Evolutionary conservation across 176 grass and related monocot species (phyloP).

Genomic region (Musa itinerans): DNA sequence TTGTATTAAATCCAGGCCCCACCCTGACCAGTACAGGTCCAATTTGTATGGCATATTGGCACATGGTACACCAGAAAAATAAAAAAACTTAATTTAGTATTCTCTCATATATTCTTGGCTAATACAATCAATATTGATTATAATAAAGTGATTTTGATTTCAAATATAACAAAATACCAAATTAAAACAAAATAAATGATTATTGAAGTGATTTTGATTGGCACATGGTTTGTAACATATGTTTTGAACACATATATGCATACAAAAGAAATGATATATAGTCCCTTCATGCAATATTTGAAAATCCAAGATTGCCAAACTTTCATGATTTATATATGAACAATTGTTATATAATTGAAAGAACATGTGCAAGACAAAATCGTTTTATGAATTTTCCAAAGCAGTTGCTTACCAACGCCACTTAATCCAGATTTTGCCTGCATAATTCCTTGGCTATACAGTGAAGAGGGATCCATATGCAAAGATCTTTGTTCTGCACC

Average conservation of each 20-base stretch:
- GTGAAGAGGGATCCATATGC: slow-evolving; percentile 55
- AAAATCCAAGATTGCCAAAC: neutral
- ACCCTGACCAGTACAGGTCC: too few species aligned
- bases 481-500: slow-evolving; percentile 53
- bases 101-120: too few species aligned
- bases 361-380: slow-evolving; percentile 3
- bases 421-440: slow-evolving; percentile 72
- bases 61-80: too few species aligned
- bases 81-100: too few species aligned
- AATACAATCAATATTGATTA: too few species aligned
- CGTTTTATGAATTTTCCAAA: neutral
- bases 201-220: too few species aligned
- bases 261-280: neutral
- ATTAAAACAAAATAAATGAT: too few species aligned
- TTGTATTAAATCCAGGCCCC: too few species aligned
- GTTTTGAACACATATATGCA: neutral
- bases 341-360: neutral
- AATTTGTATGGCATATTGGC: too few species aligned
- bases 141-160: too few species aligned
- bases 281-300: neutral
- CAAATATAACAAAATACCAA: too few species aligned
- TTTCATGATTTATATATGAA: neutral
- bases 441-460: slow-evolving; percentile 61
- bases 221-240: too few species aligned
- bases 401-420: slow-evolving; percentile 43